phyloP scores from a whole-genome alignment of 208 protist genomes.

The Zelonia costaricensis region DNA sequence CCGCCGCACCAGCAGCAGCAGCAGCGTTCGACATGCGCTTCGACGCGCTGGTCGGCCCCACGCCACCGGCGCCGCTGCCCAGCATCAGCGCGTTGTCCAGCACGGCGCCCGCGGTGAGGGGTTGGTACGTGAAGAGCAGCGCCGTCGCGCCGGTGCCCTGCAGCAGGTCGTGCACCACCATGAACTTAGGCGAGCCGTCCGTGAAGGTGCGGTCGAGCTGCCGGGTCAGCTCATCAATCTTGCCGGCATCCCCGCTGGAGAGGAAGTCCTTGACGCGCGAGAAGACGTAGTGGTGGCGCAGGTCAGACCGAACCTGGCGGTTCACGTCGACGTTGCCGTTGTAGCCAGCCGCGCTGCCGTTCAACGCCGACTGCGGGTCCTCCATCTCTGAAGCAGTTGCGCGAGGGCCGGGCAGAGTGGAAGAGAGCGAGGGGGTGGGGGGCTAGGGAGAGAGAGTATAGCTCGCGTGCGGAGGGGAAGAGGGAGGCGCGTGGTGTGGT shows the following conservation, averaged over 20 bases:
- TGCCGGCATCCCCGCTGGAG: conserved; percentile 65
- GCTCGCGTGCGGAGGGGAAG: too few species aligned
- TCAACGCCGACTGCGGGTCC: conserved; percentile 2
- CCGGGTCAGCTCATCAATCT: conserved; percentile 58
- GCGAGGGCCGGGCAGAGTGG: neutral
- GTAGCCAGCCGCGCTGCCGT: neutral
- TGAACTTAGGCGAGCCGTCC: conserved; percentile 84
- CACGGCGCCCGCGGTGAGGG: conserved; percentile 10
- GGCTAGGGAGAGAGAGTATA: neutral
- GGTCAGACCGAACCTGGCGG: conserved; percentile 57
- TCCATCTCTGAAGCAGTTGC: conserved; percentile 1
- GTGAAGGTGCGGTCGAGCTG: conserved; percentile 78
- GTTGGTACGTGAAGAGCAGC: conserved; percentile 89
- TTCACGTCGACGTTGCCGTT: conserved; percentile 15
- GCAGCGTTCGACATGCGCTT: conserved; percentile 7
- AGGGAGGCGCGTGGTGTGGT: too few species aligned
- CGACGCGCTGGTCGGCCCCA: neutral
- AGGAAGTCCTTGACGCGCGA: conserved; percentile 88
- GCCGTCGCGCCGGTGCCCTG: conserved; percentile 74
- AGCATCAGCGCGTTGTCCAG: conserved; percentile 8
- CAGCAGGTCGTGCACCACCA: conserved; percentile 85
- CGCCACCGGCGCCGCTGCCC: neutral
- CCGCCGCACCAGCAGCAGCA: neutral
- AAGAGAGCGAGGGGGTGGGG: too few species aligned
- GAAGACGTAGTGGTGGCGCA: conserved; percentile 88